A percentile compares a stretch with the other conserved stretches of the same genome.
These are phyloP conservation scores for Arthrobotrys megalospora DNA, from an alignment of 2,329 filamentous ascomycete genomes.

Conservation along the genomic window DNA sequence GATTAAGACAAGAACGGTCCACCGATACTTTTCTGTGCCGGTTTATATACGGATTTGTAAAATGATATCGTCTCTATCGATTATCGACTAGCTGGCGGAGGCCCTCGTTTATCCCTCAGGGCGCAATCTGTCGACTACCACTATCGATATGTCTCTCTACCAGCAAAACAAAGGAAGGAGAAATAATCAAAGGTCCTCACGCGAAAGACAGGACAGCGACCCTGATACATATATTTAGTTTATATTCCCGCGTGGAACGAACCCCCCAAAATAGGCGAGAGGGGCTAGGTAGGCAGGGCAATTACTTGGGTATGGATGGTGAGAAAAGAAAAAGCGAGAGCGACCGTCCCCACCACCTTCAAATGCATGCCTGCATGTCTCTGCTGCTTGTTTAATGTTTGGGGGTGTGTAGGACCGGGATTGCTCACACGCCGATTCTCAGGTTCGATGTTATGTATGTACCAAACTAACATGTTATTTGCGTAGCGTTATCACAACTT, in stretches of 20 bases:
- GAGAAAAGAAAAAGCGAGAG: slow-evolving; percentile 44
- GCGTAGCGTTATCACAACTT: slow-evolving; percentile 42
- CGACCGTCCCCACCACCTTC: slow-evolving; percentile 44
- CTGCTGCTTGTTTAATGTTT: slow-evolving; percentile 48
- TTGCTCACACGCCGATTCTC: slow-evolving; percentile 53
- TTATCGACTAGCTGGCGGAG: slow-evolving; percentile 10
- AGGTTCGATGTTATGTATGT: slow-evolving; percentile 24
- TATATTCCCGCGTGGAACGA: slow-evolving; percentile 61
- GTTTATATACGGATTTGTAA: background rate
- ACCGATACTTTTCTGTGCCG: background rate
- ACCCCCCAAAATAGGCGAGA: slow-evolving; percentile 61
- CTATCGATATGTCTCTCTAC: slow-evolving; percentile 49
- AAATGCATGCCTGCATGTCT: slow-evolving; percentile 49
- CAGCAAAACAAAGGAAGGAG: slow-evolving; percentile 41
- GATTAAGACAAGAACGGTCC: background rate
- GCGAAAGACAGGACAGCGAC: slow-evolving; percentile 39
- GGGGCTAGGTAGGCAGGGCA: slow-evolving; percentile 54
- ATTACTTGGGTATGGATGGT: slow-evolving; percentile 31
- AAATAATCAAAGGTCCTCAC: slow-evolving; percentile 31
- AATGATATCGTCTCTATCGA: slow-evolving; percentile 37
- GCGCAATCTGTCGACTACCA: slow-evolving; percentile 30
- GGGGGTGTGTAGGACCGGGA: slow-evolving; percentile 54
- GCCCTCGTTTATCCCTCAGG: slow-evolving; percentile 36
- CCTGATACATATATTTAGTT: slow-evolving; percentile 59
- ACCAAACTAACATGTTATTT: slow-evolving; percentile 41